These are phyloP conservation scores for Trichosporon ovoides DNA, from an alignment of 1,284 basidiomycete genomes.

Conservation along the genomic window DNA sequence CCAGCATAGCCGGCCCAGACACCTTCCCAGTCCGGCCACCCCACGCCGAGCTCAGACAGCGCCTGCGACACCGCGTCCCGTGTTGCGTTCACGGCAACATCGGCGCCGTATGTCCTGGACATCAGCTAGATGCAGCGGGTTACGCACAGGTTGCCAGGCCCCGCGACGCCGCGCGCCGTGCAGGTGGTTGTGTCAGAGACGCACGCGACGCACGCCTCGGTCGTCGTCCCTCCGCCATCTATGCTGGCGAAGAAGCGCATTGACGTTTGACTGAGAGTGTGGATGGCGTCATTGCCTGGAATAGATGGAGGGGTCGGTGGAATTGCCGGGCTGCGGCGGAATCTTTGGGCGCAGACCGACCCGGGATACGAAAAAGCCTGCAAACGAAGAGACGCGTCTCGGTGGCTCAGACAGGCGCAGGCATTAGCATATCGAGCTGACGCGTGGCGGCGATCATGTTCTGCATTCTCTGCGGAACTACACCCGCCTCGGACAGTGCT, in stretches of 20 bases:
- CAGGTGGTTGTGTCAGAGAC: neutral
- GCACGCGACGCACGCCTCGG: conserved; percentile 11
- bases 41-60: neutral
- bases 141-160: conserved; percentile 20
- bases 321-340: too few species aligned
- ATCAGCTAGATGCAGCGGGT: neutral
- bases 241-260: conserved; percentile 19
- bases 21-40: neutral
- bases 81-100: conserved; percentile 11
- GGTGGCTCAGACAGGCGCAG: too few species aligned
- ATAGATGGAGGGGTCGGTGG: too few species aligned
- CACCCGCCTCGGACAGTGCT: too few species aligned
- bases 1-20: conserved; percentile 21
- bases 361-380: too few species aligned
- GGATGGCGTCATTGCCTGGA: too few species aligned
- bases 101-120: conserved; percentile 18
- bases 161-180: conserved; percentile 12
- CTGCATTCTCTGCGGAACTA: too few species aligned
- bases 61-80: conserved; percentile 1
- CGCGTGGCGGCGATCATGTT: too few species aligned
- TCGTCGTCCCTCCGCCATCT: conserved; percentile 26
- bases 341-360: too few species aligned
- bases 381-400: too few species aligned
- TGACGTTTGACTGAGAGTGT: too few species aligned
- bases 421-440: too few species aligned